phyloP scores from a whole-genome alignment of 768 basidiomycete genomes.

The Tulasnella sp. region DNA sequence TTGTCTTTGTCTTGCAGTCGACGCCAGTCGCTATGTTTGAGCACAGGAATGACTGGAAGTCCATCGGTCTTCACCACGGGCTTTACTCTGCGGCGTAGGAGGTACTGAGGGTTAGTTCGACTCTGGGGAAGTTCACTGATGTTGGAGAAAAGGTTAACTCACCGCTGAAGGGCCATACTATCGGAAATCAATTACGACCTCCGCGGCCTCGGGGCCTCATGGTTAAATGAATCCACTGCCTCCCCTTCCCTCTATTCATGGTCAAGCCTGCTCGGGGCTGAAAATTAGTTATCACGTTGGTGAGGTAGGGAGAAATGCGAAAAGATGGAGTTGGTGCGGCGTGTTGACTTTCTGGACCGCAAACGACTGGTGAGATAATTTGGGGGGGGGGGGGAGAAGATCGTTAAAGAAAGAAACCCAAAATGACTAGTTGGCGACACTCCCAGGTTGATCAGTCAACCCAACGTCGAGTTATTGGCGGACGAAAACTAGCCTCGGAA shows the following conservation, averaged over 20 bases:
- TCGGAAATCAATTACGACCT: conserved; percentile 73
- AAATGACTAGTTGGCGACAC: background rate
- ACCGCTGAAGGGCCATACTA: conserved; percentile 82
- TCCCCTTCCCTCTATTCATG: conserved; percentile 41
- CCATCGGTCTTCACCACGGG: conserved; percentile 49
- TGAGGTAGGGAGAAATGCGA: conserved; percentile 65
- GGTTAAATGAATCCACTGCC: conserved; percentile 40
- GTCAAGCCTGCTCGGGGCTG: conserved; percentile 42
- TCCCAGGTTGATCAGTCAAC: too few relatives aligned
- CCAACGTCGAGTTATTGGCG: too few relatives aligned
- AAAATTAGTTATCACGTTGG: conserved; percentile 51
- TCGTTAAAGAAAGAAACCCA: conserved; percentile 78
- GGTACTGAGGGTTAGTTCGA: conserved; percentile 65
- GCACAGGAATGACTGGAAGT: conserved; percentile 82
- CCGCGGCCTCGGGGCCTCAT: conserved; percentile 60
- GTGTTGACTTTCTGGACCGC: conserved; percentile 66
- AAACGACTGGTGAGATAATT: conserved; percentile 59
- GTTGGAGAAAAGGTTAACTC: conserved; percentile 52
- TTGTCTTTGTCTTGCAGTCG: conserved; percentile 71
- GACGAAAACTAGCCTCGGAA: too few relatives aligned
- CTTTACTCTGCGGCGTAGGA: conserved; percentile 37
- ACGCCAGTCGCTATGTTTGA: conserved; percentile 90
- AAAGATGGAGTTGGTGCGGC: conserved; percentile 48
- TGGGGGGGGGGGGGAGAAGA: conserved; percentile 76
- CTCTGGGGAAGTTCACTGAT: conserved; percentile 43